Evolutionary conservation across 108 stramenopile genomes (phyloP).

Genomic region (Nannochloropsis granulata): DNA sequence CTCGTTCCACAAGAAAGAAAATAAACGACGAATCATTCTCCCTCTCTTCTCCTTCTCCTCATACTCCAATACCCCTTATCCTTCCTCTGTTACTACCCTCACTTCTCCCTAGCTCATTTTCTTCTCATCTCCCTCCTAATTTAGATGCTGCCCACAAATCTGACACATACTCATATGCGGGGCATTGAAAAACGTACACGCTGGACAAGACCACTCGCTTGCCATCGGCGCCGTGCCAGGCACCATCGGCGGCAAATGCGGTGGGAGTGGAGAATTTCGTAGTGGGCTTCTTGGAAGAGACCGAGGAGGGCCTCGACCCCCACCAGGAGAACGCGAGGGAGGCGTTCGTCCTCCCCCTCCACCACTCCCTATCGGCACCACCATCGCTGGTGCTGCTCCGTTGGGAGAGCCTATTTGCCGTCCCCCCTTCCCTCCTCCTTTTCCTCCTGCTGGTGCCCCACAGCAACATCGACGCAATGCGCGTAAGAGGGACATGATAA

Average conservation of each 20-base stretch:
- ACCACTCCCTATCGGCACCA: background rate
- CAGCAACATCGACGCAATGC: background rate
- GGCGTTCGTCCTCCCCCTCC: background rate
- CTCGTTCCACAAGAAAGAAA: no score
- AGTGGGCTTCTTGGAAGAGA: no score
- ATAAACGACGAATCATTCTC: no score
- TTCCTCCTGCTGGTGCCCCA: background rate
- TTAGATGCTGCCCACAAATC: background rate
- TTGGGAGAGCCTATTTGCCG: background rate
- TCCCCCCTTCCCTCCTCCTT: background rate
- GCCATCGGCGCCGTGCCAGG: background rate
- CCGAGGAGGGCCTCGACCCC: background rate
- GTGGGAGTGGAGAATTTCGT: no score
- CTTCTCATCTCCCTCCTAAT: background rate
- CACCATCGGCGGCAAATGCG: background rate
- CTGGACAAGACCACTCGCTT: background rate
- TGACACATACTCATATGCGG: background rate
- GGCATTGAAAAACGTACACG: background rate
- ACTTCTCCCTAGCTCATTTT: background rate
- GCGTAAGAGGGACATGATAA: background rate
- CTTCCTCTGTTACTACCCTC: no score
- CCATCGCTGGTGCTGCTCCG: background rate
- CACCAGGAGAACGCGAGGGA: background rate
- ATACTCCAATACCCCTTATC: no score
- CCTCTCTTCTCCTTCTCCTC: no score